Base-by-base conservation (phyloP, 768 basidiomycete species). In the Daedaleopsis nitida region DNA sequence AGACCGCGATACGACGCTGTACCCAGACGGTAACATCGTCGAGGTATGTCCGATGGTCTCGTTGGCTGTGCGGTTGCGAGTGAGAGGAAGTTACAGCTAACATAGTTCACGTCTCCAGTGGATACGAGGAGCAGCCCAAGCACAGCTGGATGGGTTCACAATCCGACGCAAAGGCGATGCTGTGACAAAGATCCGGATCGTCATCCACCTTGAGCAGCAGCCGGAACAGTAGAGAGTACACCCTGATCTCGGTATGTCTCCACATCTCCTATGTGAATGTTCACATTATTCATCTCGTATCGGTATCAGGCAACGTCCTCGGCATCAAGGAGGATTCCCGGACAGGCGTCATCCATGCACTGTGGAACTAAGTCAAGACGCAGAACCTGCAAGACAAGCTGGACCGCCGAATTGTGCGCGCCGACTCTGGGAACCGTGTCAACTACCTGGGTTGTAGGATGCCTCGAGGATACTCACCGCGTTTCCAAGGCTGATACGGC, bases 311-410 rank as follows among this genome's bases (percentile, higher is more conserved):
- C 1, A 80, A 78, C 48, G 72, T 94, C 13, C 79, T 98, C 42
- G 88, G 86, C 19, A 81, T 95, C 71, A 89, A 90, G 66, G 91
- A 97, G 70, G 94, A 92, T 32, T 93, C 91, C 38, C 83, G 92
- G 32, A 78, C 88, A 23, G 92, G 89, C 9, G 84, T 92, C 17
- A 82, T 96, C 17, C 88, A 92, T 58, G 84, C 91, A 0, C 72
- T 97, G 12, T 98, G 96, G 96, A 92, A 90, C 68, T 94, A 96
- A 67, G 90, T 97, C 76, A 96, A 95, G 71, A 77, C 88, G 14
- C 81, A 94, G 65, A 84, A 86, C 24, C 75, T 96, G 17, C 92
- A 94, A 73, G 92, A 94, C 73, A 92, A 92, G 66, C 83, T 83
- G 0, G 91, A 94, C 73, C 78, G 91, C 58, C 82, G 87, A 42